Base-by-base conservation (phyloP, 495 filamentous ascomycete genomes). In the Penicillium robsamsonii region DNA sequence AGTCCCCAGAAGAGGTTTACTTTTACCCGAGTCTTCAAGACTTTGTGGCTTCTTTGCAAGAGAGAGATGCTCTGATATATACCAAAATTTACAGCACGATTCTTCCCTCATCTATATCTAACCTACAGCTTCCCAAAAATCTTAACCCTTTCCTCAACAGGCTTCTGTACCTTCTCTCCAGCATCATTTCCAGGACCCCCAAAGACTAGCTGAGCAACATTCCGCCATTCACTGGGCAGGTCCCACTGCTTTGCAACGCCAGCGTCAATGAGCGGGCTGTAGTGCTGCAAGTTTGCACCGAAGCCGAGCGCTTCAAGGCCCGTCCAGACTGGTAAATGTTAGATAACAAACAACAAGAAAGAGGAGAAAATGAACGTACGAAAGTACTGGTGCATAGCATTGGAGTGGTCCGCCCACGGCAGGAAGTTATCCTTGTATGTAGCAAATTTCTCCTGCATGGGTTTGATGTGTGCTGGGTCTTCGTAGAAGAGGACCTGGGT, bases 281-380 rank as follows among this genome's bases (percentile, higher is more conserved):
- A 82, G 67, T 84, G 81, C 69, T 84, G 81, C 46, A 84, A 67
- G 63, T 82, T 83, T 37, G 70, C 74, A 40, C 79, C 80, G 53
- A 84, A 73, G 17, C 81, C 80, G 27, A 80, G 74, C 9, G 71
- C 56, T 42, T 78, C 75, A 35, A 84, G 73, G 18, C 69, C 81
- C 10, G 77, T 76, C 81, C 81, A 84, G 47, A 81, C 75, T 76
- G 44, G 18, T 22, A 15, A 15, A 25, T 1, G 12, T 29, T 35
- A 30, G 35, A 5, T 13, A 38, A 17, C 13, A 15, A 18, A 2
- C 12, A 29, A 25, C 35, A 33, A 30, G 20, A 27, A 11, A 45
- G 11, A 57, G 8, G 2, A 31, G 4, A 40, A 22, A 35, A 44
- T 29, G 17, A 5, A 69, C 74, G 10, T 72, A 78, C 75, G 64